A percentile compares a stretch with the other conserved stretches of the same genome.
phyloP scores from a whole-genome alignment of 108 stramenopile species.

The Pseudonitzschia multiseries region DNA sequence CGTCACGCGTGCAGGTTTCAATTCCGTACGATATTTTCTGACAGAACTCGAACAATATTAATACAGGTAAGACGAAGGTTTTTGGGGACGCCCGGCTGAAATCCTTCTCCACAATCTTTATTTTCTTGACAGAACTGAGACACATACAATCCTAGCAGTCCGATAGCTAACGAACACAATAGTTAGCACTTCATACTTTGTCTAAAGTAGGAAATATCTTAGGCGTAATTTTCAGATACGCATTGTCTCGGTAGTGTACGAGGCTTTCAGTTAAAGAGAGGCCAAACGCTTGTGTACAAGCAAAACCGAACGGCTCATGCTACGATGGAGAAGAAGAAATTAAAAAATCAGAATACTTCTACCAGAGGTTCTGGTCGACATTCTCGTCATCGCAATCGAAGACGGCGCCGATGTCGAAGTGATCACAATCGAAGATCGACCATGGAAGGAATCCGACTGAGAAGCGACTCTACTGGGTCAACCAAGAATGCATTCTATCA shows the following conservation, averaged over 20 bases:
- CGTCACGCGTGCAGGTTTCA: too few species aligned
- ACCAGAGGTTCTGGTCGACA: neutral
- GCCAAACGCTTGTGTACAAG: neutral
- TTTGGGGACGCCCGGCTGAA: too few species aligned
- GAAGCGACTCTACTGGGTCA: slow-evolving; percentile 27
- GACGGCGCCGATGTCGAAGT: neutral
- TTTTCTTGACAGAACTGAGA: too few species aligned
- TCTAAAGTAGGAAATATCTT: too few species aligned
- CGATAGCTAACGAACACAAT: too few species aligned
- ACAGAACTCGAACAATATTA: too few species aligned
- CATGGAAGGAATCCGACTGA: slow-evolving; percentile 27
- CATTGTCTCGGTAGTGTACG: neutral
- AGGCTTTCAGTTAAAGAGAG: neutral
- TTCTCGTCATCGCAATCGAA: neutral
- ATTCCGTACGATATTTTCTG: too few species aligned
- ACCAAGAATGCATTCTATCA: slow-evolving; percentile 25
- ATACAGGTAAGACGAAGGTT: too few species aligned
- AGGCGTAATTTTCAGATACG: too few species aligned
- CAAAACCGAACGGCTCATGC: neutral
- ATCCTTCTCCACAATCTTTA: too few species aligned
- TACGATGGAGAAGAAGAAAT: neutral
- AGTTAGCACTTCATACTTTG: too few species aligned
- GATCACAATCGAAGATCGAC: slow-evolving; percentile 2
- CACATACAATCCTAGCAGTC: too few species aligned
- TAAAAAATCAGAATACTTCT: neutral